Conservation (phyloP, 2,329 filamentous ascomycete species). For the Aschersonia sp. region DNA sequence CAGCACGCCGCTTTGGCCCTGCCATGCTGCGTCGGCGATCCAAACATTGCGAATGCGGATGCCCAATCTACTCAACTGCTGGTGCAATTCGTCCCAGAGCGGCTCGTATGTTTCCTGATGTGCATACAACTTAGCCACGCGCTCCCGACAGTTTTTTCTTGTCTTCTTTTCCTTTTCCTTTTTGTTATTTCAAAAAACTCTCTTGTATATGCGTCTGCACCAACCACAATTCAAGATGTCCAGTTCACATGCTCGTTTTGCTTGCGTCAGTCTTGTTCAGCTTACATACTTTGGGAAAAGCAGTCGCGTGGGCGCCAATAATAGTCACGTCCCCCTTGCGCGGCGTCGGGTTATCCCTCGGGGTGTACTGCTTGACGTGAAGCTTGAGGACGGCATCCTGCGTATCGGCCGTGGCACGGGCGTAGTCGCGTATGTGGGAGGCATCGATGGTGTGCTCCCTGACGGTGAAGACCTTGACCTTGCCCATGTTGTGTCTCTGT, state of each 20-base stretch:
- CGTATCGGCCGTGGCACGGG: constrained; percentile 52
- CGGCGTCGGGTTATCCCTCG: constrained; percentile 52
- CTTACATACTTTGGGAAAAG: constrained; percentile 64
- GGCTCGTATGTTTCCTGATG: constrained; percentile 78
- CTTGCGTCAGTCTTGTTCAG: too few species aligned
- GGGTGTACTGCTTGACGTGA: constrained; percentile 78
- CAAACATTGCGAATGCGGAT: constrained; percentile 70
- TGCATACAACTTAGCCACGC: too few species aligned
- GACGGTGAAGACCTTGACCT: constrained; percentile 36
- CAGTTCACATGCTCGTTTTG: too few species aligned
- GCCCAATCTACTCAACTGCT: constrained; percentile 37
- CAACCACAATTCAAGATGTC: too few species aligned
- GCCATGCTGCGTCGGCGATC: constrained; percentile 80
- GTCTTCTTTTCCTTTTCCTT: too few species aligned
- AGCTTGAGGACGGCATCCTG: constrained; percentile 64
- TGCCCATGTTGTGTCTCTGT: background rate
- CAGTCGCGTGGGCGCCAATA: constrained; percentile 79
- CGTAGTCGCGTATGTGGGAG: constrained; percentile 72
- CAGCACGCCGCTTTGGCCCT: constrained; percentile 63
- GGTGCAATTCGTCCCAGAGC: constrained; percentile 70
- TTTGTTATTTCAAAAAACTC: too few species aligned
- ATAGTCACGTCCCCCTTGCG: constrained; percentile 69
- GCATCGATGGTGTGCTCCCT: constrained; percentile 59
- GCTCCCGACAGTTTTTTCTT: too few species aligned
- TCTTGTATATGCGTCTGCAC: too few species aligned